Base-by-base conservation (phyloP, 1,284 basidiomycete species). In the Puccinia coronata region DNA sequence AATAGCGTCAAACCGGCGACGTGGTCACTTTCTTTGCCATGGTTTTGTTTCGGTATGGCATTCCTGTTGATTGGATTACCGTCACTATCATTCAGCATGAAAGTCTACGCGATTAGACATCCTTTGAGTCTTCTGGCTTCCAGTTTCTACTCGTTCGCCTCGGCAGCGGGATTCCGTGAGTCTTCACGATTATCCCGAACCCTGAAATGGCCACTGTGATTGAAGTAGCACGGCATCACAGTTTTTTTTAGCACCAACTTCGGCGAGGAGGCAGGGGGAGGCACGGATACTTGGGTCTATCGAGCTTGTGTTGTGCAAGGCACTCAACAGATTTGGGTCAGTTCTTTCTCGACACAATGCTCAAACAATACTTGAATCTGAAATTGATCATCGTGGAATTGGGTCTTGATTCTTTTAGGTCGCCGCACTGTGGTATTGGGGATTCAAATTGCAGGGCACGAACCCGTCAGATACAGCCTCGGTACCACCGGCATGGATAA, bases 361-460 rank as follows among this genome's bases (percentile, higher is more conserved):
- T 63, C 6, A 3, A 12, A 1, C 16, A 63, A 39, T 20, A 14
- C 28, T 31, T 11, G 23, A 63, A 63, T 23, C 23, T 39, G 18
- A 16, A 9, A 63, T 20, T 20, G 23, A 6, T 8, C 39, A 18
- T 23, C 41, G n/a, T 41, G 20, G 18, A 47, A 55, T 9, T 41
- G 9, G 25, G 11, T 2, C 4, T 23, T 65, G 14, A 14, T 25
- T 51, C 49, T 36, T 55, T 9, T 95, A 94, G 94, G 92, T 95
- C 14, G 92, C 94, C 1, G 94, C 93, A 11, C 87, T 96, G 53
- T 96, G 94, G 94, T 96, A 93, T 85, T 96, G 94, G 94, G 94
- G 94, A 83, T 91, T 92, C 86, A 90, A 90, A 72, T 88, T 96
- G 82, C 92, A 92, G 84, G 88, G 88, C 20, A 88, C 88, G 18